phyloP scores from a whole-genome alignment of 768 basidiomycete genomes.

The Tulasnella sp. region DNA sequence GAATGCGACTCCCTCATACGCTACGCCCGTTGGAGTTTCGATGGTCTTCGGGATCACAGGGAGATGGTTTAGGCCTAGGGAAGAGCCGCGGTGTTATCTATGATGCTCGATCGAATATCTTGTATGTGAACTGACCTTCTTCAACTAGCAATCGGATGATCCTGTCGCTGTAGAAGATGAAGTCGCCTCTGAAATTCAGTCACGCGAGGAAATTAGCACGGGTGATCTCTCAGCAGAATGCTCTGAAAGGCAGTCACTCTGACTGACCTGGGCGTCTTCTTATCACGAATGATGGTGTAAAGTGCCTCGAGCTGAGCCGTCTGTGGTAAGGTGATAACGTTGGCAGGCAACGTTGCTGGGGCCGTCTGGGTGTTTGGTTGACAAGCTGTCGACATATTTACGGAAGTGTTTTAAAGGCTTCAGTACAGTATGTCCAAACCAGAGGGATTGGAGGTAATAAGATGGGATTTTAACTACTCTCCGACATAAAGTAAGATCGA shows the following conservation, averaged over 20 bases:
- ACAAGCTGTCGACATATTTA: conserved; percentile 4
- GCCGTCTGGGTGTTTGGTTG: conserved; percentile 26
- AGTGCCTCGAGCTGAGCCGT: conserved; percentile 91
- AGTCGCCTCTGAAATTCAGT: conserved; percentile 55
- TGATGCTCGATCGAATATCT: neutral
- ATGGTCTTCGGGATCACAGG: conserved; percentile 66
- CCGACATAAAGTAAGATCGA: too few relatives aligned
- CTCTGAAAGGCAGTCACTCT: neutral
- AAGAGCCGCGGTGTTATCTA: conserved; percentile 42
- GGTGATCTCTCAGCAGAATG: neutral
- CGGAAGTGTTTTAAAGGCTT: too few relatives aligned
- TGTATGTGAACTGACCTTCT: conserved; percentile 28
- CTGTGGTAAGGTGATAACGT: conserved; percentile 80
- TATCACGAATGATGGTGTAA: conserved; percentile 89
- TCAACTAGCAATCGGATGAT: conserved; percentile 59
- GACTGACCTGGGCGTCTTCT: conserved; percentile 55
- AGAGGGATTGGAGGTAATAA: too few relatives aligned
- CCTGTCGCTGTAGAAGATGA: conserved; percentile 89
- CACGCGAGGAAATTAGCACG: neutral
- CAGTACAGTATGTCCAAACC: too few relatives aligned
- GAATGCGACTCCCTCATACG: conserved; percentile 86
- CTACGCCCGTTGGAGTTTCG: conserved; percentile 67
- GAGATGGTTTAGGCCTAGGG: conserved; percentile 81
- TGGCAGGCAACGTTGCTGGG: conserved; percentile 48
- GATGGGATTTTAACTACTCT: too few relatives aligned